A percentile compares a stretch with the other conserved stretches of the same genome.
Conservation (phyloP, 2,329 filamentous ascomycete genomes). For the Fusarium sterilihyphosum region DNA sequence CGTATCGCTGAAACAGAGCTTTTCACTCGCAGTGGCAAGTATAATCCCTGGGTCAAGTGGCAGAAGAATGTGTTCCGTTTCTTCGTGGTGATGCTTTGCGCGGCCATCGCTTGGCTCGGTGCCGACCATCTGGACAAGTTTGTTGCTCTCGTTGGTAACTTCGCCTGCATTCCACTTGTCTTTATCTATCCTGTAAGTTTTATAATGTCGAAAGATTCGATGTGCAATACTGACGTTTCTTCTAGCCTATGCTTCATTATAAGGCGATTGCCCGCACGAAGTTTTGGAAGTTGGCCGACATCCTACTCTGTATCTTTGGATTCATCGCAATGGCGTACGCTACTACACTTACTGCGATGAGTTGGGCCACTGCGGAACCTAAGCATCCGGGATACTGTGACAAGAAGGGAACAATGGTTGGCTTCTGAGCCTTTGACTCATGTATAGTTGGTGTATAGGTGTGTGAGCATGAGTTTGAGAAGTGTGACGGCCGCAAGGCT, state of each 20-base stretch:
- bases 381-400: conserved; percentile 66
- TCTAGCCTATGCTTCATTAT: conserved; percentile 90
- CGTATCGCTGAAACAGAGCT: conserved; percentile 95
- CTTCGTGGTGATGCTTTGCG: conserved; percentile 87
- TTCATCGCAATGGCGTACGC: conserved; percentile 91
- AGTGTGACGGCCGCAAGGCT: conserved; percentile 22
- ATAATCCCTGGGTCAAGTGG: conserved; percentile 99
- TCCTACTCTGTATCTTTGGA: conserved; percentile 83
- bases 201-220: neutral
- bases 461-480: conserved; percentile 9
- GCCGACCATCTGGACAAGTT: conserved; percentile 97
- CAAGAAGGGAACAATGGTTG: conserved; percentile 41
- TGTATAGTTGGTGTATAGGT: neutral
- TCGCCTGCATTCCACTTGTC: conserved; percentile 95
- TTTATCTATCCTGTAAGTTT: conserved; percentile 95
- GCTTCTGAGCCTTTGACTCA: conserved; percentile 15
- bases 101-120: conserved; percentile 88
- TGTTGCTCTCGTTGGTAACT: conserved; percentile 93
- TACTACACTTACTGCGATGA: conserved; percentile 84
- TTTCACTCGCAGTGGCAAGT: conserved; percentile 94
- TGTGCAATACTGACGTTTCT: conserved; percentile 44
- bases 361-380: conserved; percentile 76
- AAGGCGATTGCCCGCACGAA: conserved; percentile 77
- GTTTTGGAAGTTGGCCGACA: conserved; percentile 76
- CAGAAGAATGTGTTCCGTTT: conserved; percentile 98